A percentile compares a stretch with the other conserved stretches of the same genome.
phyloP scores from a whole-genome alignment of 768 basidiomycete genomes.

The Pleurotus platypus region DNA sequence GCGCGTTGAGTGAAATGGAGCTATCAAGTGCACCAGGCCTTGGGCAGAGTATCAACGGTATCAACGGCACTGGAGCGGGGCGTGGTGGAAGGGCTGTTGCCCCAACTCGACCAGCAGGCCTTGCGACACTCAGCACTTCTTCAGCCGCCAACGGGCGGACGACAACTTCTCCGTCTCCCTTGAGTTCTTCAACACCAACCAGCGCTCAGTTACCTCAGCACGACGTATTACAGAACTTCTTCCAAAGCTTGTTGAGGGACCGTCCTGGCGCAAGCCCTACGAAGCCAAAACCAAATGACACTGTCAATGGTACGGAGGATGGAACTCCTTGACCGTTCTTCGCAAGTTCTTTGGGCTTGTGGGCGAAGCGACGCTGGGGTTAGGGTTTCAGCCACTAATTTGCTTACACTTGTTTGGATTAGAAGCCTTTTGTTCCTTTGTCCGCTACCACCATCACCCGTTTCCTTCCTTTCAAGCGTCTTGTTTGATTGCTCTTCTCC shows the following conservation, averaged over 20 bases:
- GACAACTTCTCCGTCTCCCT: slow-evolving; percentile 32
- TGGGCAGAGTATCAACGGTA: slow-evolving; percentile 19
- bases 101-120: slow-evolving; percentile 31
- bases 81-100: slow-evolving; percentile 22
- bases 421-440: slow-evolving; percentile 2
- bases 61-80: slow-evolving; percentile 19
- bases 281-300: slow-evolving; percentile 29
- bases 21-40: slow-evolving; percentile 32
- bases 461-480: not conserved
- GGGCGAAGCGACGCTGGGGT: not conserved
- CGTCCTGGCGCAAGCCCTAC: slow-evolving; percentile 28
- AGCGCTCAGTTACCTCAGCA: slow-evolving; percentile 64
- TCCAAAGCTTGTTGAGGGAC: slow-evolving; percentile 77
- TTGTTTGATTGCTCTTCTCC: slow-evolving; percentile 3
- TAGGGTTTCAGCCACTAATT: slow-evolving; percentile 9
- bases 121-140: slow-evolving; percentile 35
- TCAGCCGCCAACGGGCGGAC: slow-evolving; percentile 24
- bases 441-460: slow-evolving; percentile 9
- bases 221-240: slow-evolving; percentile 84
- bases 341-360: slow-evolving; percentile 11
- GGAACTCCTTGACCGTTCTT: slow-evolving; percentile 22
- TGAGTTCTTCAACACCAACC: slow-evolving; percentile 37
- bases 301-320: slow-evolving; percentile 32
- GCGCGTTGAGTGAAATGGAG: slow-evolving; percentile 87
- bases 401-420: slow-evolving; percentile 10